Base-by-base conservation (phyloP, 75 land plant species). In the Pinus taeda region DNA sequence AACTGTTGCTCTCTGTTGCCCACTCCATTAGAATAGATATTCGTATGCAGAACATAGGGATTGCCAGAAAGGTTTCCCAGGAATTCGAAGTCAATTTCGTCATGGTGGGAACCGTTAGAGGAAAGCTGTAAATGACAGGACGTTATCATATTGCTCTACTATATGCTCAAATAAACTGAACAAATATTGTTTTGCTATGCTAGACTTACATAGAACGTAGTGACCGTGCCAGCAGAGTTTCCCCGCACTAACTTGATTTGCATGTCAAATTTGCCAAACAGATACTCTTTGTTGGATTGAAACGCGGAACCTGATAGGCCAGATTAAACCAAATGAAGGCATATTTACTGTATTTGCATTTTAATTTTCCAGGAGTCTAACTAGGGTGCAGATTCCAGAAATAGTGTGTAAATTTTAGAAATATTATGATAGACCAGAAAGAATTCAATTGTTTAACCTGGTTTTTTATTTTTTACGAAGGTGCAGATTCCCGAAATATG, bases 181-280 rank as follows among this genome's bases (percentile, higher is more conserved):
- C 12, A 39, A 4, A 4, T 5, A 3, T 39, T 39, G 3, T 5
- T 39, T 39, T 39, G 33, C 6, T 7, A 1, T 62, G 24, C 12
- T 18, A 62, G 11, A 49, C 79, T 69, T 29, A 77, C 79, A 72
- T 77, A 77, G 22, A 77, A 77, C 0, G 79, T 77, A 69, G 79
- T 77, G 8, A 77, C 79, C 9, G 77, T 77, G 29, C 76, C 79
- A 36, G 79, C 79, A 49, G 79, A 71, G 56, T 77, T 30, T 57
- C 75, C 75, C 57, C 22, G 22, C 11, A 57, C 45, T 33, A 77
- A 70, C 76, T 45, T 72, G 79, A 77, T 77, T 7, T 66, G 24
- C 42, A 53, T 69, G 29, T 55, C 20, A 37, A 77, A 42, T 15
- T 72, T 53, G 7, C 75, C 79, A 15, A 71, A 45, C 6, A 77